phyloP scores from a whole-genome alignment of 2,329 filamentous ascomycete genomes.

The Biscogniauxia sp. region DNA sequence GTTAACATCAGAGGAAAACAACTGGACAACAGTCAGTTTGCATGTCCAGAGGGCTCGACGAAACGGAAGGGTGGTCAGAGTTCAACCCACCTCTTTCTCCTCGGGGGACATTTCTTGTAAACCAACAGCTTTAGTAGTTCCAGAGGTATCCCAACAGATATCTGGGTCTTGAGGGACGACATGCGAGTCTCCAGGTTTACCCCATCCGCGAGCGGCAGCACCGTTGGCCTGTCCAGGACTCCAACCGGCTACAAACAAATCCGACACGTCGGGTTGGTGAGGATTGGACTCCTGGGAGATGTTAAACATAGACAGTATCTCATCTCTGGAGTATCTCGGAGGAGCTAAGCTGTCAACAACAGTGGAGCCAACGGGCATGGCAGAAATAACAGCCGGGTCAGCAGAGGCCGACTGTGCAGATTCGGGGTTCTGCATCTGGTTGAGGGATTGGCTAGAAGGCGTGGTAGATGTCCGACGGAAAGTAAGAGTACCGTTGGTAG shows the following conservation, averaged over 20 bases:
- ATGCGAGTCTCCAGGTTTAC: slow-evolving; percentile 72
- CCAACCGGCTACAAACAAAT: slow-evolving; percentile 74
- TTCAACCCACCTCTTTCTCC: slow-evolving; percentile 55
- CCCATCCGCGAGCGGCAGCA: slow-evolving; percentile 65
- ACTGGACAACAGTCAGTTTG: slow-evolving; percentile 46
- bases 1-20: slow-evolving; percentile 85
- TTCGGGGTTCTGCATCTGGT: slow-evolving; percentile 36
- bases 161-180: slow-evolving; percentile 78
- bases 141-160: slow-evolving; percentile 82
- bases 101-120: slow-evolving; percentile 66
- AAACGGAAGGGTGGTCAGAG: background rate
- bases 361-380: slow-evolving; percentile 56
- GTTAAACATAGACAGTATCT: slow-evolving; percentile 71
- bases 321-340: slow-evolving; percentile 72
- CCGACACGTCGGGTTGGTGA: slow-evolving; percentile 59
- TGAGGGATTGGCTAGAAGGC: slow-evolving; percentile 41
- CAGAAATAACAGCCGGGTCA: slow-evolving; percentile 52
- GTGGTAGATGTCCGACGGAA: slow-evolving; percentile 64
- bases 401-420: slow-evolving; percentile 25
- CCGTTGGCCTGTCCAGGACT: slow-evolving; percentile 72
- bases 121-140: slow-evolving; percentile 67
- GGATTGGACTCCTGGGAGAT: slow-evolving; percentile 41
- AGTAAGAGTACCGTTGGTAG: slow-evolving; percentile 61
- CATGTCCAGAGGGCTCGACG: slow-evolving; percentile 3
- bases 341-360: slow-evolving; percentile 45